Evolutionary conservation across 2,329 filamentous ascomycete genomes (phyloP).

Genomic region (Colletotrichum lupini): DNA sequence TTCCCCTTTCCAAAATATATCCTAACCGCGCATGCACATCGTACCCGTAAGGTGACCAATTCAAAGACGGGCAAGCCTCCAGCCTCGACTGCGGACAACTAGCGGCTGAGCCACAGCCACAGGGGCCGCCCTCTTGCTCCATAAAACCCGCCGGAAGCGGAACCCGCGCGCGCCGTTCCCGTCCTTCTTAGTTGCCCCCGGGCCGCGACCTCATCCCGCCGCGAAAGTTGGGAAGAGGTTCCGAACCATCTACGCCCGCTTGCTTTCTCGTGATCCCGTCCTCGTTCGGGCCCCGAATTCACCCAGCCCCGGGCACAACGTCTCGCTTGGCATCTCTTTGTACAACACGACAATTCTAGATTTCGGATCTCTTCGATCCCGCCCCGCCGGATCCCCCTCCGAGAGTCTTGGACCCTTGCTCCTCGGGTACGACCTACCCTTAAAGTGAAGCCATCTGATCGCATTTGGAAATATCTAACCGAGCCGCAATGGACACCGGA

Average conservation of each 20-base stretch:
- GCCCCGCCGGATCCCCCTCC: background rate
- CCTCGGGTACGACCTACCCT: background rate
- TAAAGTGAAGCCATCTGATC: background rate
- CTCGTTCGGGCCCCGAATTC: constrained; percentile 13
- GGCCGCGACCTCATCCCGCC: background rate
- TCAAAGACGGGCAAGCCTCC: background rate
- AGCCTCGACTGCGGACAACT: background rate
- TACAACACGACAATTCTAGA: background rate
- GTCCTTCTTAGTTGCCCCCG: constrained; percentile 21
- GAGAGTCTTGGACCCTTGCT: background rate
- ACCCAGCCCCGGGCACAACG: background rate
- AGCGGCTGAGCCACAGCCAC: background rate
- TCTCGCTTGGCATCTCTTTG: background rate
- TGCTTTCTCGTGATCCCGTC: background rate
- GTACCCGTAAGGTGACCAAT: no score
- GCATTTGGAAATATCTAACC: background rate
- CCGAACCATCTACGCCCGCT: background rate
- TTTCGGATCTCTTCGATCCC: background rate
- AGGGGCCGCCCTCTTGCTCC: background rate
- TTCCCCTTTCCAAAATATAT: background rate
- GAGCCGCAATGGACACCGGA: constrained; percentile 20
- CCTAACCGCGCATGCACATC: no score
- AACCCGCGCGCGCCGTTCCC: constrained; percentile 22
- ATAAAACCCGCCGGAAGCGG: constrained; percentile 1
- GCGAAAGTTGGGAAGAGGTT: background rate